A percentile compares a stretch with the other conserved stretches of the same genome.
Conservation (phyloP, 768 basidiomycete species). For the Kwoniella dendrophila region DNA sequence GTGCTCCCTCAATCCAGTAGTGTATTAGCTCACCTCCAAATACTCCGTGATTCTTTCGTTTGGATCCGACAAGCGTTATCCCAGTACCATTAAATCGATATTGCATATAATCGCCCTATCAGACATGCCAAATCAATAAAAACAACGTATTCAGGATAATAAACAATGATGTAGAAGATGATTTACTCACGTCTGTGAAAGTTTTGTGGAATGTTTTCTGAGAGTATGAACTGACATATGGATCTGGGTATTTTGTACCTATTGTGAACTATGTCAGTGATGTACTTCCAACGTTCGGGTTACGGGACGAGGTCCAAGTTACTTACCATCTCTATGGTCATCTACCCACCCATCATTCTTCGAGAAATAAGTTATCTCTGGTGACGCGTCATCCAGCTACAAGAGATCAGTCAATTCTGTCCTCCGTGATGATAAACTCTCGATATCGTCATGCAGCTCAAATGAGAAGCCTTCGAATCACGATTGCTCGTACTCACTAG, state of each 20-base stretch:
- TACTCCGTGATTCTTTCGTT: conserved; percentile 35
- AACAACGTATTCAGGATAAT: not conserved
- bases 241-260: conserved; percentile 11
- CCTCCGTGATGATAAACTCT: not conserved
- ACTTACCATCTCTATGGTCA: conserved; percentile 10
- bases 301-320: not conserved
- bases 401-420: not conserved
- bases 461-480: not conserved
- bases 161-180: too few relatives aligned
- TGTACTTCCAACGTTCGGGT: too few relatives aligned
- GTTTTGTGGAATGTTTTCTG: conserved; percentile 12
- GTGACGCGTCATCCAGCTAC: conserved; percentile 16
- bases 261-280: too few relatives aligned
- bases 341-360: conserved; percentile 4
- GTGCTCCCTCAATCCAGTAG: too few relatives aligned
- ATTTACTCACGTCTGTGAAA: conserved; percentile 4
- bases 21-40: conserved; percentile 26
- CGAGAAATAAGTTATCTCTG: conserved; percentile 11
- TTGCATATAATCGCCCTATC: conserved; percentile 32
- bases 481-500: too few relatives aligned
- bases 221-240: not conserved
- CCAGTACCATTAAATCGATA: conserved; percentile 38
- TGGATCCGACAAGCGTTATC: conserved; percentile 31
- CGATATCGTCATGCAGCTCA: too few relatives aligned
- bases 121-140: not conserved